These are phyloP conservation scores for Protomyces macrosporus DNA, from an alignment of 1,139 yeast species.

Conservation along the genomic window DNA sequence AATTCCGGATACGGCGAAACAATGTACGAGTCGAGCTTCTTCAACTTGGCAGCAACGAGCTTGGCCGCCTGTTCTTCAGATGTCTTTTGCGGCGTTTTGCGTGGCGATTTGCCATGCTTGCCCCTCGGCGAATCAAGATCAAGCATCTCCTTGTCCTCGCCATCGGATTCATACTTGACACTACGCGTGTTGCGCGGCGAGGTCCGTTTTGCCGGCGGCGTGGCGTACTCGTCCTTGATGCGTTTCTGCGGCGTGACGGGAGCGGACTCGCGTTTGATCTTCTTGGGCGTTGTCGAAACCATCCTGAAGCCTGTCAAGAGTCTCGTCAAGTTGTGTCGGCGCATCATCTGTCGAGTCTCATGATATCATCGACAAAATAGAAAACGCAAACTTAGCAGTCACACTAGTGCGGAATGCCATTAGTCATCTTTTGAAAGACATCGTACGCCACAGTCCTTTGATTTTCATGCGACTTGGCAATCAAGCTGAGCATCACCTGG, in stretches of 20 bases:
- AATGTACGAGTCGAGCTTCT: conserved; percentile 16
- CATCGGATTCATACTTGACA: conserved; percentile 26
- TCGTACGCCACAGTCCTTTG: conserved; percentile 91
- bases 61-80: conserved; percentile 4
- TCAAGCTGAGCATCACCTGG: conserved; percentile 63
- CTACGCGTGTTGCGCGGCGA: conserved; percentile 25
- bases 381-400: background rate
- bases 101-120: background rate
- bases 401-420: conserved; percentile 19
- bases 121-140: background rate
- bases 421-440: conserved; percentile 75
- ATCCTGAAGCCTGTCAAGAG: background rate
- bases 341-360: too few relatives aligned
- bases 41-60: conserved; percentile 14
- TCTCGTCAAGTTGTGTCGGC: too few relatives aligned
- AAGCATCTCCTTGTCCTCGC: conserved; percentile 4
- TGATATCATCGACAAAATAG: too few relatives aligned
- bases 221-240: background rate
- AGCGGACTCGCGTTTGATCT: background rate
- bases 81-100: conserved; percentile 6
- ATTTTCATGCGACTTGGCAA: conserved; percentile 79
- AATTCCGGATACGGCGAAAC: conserved; percentile 18
- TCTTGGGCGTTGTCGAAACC: background rate
- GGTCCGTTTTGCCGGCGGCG: background rate
- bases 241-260: background rate